Conservation (phyloP, 345 rosid species). For the Eutrema japonicum region DNA sequence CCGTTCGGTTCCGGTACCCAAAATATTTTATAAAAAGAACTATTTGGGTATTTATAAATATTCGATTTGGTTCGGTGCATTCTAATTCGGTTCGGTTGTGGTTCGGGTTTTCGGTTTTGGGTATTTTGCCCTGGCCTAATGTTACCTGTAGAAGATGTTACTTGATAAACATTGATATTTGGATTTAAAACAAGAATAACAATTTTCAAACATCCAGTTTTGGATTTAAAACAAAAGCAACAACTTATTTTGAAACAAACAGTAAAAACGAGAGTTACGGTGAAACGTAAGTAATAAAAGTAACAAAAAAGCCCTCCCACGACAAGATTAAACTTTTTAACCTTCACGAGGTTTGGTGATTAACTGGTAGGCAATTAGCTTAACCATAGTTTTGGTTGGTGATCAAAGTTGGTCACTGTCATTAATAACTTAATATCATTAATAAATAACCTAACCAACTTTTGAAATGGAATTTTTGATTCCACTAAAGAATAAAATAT, state of each 20-base stretch:
- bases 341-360: not conserved
- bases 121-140: too few relatives aligned
- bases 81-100: too few relatives aligned
- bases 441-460: not conserved
- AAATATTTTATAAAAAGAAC: too few relatives aligned
- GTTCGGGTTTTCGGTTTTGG: too few relatives aligned
- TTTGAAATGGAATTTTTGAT: slow-evolving; percentile 1
- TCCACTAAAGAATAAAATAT: not conserved
- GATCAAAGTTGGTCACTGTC: slow-evolving; percentile 13
- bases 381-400: not conserved
- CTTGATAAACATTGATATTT: too few relatives aligned
- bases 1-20: too few relatives aligned
- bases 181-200: too few relatives aligned
- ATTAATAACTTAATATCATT: not conserved
- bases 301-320: not conserved
- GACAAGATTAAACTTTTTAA: not conserved
- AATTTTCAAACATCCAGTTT: too few relatives aligned
- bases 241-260: not conserved
- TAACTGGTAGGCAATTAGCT: not conserved
- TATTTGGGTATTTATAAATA: too few relatives aligned
- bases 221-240: not conserved
- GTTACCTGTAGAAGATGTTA: not conserved
- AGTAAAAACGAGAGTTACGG: too few relatives aligned
- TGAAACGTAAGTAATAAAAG: not conserved
- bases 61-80: too few relatives aligned